Conservation (phyloP, 179 eudicot species). For the Gypsophila paniculata region DNA sequence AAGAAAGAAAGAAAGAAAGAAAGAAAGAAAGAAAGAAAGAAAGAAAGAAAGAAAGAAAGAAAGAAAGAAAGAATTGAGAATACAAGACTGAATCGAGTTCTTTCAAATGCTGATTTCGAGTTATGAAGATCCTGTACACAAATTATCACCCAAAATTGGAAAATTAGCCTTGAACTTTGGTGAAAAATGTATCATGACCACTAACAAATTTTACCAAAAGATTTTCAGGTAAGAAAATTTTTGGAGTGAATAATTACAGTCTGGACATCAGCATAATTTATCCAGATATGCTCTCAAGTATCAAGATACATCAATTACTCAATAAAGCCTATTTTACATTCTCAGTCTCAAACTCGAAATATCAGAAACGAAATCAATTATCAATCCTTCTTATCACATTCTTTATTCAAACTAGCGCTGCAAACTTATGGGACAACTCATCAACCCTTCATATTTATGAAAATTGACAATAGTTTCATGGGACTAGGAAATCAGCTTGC, state of each 20-base stretch:
- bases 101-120: conserved; percentile 88
- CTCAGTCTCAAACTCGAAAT: neutral
- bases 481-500: neutral
- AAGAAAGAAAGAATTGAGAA: conserved; percentile 18
- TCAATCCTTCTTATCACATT: neutral
- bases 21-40: too few species aligned
- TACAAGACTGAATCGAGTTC: conserved; percentile 81
- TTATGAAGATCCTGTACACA: conserved; percentile 69
- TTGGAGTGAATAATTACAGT: neutral
- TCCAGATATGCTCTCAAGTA: neutral
- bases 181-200: conserved; percentile 6
- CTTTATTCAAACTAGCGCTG: neutral
- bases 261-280: neutral
- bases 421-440: neutral
- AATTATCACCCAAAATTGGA: conserved; percentile 4
- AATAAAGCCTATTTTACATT: neutral
- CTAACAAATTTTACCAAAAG: neutral
- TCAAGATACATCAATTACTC: conserved; percentile 8
- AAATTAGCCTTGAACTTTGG: neutral
- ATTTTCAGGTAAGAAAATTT: neutral
- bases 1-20: neutral
- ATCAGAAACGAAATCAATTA: neutral
- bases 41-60: neutral
- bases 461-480: neutral
- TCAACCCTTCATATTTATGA: neutral